Evolutionary conservation across 202 grass and related monocot genomes (phyloP), one percentile per base, ranked within the genome.

Genomic region (Carex arenaria): DNA sequence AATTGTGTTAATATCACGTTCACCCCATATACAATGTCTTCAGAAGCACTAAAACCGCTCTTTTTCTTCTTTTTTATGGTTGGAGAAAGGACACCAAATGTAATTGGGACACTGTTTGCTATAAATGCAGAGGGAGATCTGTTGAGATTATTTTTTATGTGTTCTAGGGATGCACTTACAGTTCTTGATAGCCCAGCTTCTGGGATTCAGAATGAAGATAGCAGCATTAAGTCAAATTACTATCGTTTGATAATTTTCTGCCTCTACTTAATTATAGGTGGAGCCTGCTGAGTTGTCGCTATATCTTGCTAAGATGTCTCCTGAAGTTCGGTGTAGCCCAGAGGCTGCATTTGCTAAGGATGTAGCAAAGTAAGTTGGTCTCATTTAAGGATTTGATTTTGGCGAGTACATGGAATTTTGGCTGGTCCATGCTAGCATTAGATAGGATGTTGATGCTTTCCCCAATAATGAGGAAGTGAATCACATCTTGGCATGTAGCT

Each of bases 301-400:
- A 57, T 92, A 98, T 78, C 89, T 98, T 93, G 87, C 95, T 85
- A 98, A 95, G 80, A 98, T 98, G 95, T 91, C 95, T 87, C 65
- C 72, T 79, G 86, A 95, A 86, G 89, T 98, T 53, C 92, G 93
- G 88, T 64, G 85, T 57, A 89, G 87, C 56, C 85, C 89, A 51
- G 92, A 98, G 64, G 85, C 95, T 73, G 82, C 89, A 64, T 98
- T 98, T 86, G 92, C 95, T 43, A 86, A 92, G 87, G 80, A 93
- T 89, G 95, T 95, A 84, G 90, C 95, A 38, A 98, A 91, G 95
- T 98, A 88, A 67, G 80, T 70, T 30, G 30, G 32, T 54, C 8
- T 82, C 11, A 52, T 62, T 69, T 40, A 78, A 38, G 9, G 18
- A 78, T 82, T 69, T 54, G 45, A 30, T 53, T 66, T 75, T 55